A percentile compares a stretch with the other conserved stretches of the same genome.
Conservation (phyloP, 2,329 filamentous ascomycete genomes). For the Ophiosphaerella herpotricha region DNA sequence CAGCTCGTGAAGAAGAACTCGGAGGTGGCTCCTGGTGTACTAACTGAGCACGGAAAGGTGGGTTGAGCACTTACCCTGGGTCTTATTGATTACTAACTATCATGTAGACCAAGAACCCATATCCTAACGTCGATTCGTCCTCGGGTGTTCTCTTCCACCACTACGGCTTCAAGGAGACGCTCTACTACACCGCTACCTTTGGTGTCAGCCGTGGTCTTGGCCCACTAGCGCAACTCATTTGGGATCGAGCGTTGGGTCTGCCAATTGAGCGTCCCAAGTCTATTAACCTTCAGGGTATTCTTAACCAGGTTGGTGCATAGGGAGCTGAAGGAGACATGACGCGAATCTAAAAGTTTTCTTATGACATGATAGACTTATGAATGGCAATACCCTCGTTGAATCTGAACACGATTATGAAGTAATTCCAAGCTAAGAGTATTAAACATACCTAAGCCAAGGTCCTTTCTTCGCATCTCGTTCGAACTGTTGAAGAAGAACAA, state of each 20-base stretch:
- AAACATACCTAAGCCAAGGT: no score
- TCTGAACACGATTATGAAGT: no score
- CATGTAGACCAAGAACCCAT: constrained; percentile 84
- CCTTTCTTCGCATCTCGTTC: no score
- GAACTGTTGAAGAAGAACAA: no score
- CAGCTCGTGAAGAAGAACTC: constrained; percentile 92
- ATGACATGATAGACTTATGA: no score
- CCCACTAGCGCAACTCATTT: constrained; percentile 90
- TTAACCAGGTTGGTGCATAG: constrained; percentile 59
- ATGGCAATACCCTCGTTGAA: no score
- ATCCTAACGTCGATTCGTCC: constrained; percentile 92
- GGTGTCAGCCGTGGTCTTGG: constrained; percentile 76
- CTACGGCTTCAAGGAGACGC: constrained; percentile 95
- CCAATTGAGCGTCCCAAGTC: constrained; percentile 98
- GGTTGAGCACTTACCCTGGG: constrained; percentile 6
- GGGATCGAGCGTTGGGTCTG: constrained; percentile 90
- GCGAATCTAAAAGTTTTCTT: not conserved
- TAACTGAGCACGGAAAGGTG: constrained; percentile 91
- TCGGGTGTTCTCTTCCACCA: constrained; percentile 97
- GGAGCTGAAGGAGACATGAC: not conserved
- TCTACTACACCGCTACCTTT: constrained; percentile 84
- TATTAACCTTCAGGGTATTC: constrained; percentile 85
- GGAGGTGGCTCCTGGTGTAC: constrained; percentile 84
- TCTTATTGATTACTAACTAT: constrained; percentile 4
- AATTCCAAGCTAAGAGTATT: no score